Conservation (phyloP, 225 moss, liverwort and hornwort species). For the Rhytidiadelphus loreus region DNA sequence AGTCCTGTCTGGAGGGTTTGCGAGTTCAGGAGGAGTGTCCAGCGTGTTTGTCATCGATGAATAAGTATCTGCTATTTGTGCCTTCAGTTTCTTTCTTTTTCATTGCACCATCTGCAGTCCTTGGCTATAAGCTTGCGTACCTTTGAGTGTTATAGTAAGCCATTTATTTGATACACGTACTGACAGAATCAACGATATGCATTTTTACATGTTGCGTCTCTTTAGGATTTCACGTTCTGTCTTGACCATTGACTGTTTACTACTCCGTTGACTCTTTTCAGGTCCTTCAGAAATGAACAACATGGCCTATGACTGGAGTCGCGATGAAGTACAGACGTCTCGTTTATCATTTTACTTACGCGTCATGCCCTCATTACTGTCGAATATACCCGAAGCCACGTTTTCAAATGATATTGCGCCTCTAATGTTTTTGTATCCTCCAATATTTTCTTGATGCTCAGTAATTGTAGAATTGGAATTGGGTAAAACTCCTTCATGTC, state of each 20-base stretch:
- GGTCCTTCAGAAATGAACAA: constrained; percentile 44
- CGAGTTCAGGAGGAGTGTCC: neutral
- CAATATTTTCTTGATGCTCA: neutral
- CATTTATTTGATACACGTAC: neutral
- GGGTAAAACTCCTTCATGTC: neutral
- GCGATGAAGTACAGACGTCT: constrained; percentile 78
- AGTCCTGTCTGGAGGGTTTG: neutral
- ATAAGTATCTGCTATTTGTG: neutral
- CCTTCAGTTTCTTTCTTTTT: neutral
- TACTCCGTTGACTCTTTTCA: constrained; percentile 21
- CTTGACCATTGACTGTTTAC: neutral
- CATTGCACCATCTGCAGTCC: neutral
- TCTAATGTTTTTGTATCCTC: constrained; percentile 91
- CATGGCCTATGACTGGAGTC: constrained; percentile 51
- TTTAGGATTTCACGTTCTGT: neutral
- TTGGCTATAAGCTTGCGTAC: neutral
- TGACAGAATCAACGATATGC: neutral
- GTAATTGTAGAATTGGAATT: neutral
- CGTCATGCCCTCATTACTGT: constrained; percentile 63
- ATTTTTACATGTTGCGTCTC: neutral
- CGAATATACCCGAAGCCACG: constrained; percentile 44
- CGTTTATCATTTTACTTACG: constrained; percentile 76
- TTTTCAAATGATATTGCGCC: constrained; percentile 66
- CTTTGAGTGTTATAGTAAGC: neutral
- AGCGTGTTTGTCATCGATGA: neutral